Evolutionary conservation across 179 eudicot genomes (phyloP).

Genomic region (Patellifolia procumbens): DNA sequence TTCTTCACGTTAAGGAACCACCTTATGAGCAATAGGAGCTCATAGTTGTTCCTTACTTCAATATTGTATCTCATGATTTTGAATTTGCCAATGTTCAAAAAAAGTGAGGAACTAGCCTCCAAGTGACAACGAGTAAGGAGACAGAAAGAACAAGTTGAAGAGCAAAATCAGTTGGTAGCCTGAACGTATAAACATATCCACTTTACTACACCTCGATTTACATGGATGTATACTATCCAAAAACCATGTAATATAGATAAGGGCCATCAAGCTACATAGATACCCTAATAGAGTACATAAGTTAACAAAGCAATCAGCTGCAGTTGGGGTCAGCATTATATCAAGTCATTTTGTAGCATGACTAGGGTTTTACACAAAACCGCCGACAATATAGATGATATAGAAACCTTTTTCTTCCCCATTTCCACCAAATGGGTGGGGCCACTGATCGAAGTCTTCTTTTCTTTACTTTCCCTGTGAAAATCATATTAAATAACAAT

Average conservation of each 20-base stretch:
- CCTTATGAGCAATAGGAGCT: no score
- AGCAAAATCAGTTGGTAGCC: neutral
- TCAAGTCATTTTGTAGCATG: slow-evolving; percentile 1
- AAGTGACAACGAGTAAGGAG: neutral
- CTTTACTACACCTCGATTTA: slow-evolving; percentile 6
- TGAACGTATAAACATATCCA: neutral
- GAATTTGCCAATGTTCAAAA: no score
- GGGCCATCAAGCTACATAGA: slow-evolving; percentile 6
- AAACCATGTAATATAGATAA: slow-evolving; percentile 19
- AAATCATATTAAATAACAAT: no score
- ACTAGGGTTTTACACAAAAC: slow-evolving; percentile 30
- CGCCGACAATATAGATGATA: slow-evolving; percentile 40
- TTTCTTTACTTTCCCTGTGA: slow-evolving; percentile 42
- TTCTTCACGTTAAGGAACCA: no score
- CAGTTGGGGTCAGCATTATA: slow-evolving; percentile 19
- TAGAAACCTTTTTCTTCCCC: slow-evolving; percentile 58
- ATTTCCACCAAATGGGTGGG: slow-evolving; percentile 70
- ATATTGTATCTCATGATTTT: no score
- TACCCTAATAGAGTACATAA: neutral
- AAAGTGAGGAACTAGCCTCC: no score
- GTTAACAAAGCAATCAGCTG: slow-evolving; percentile 7
- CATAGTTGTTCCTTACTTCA: no score
- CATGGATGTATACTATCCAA: slow-evolving; percentile 10
- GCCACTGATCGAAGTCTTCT: slow-evolving; percentile 33
- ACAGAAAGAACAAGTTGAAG: neutral